Base-by-base conservation (phyloP, 306 rosid species). In the Corylus avellana region DNA sequence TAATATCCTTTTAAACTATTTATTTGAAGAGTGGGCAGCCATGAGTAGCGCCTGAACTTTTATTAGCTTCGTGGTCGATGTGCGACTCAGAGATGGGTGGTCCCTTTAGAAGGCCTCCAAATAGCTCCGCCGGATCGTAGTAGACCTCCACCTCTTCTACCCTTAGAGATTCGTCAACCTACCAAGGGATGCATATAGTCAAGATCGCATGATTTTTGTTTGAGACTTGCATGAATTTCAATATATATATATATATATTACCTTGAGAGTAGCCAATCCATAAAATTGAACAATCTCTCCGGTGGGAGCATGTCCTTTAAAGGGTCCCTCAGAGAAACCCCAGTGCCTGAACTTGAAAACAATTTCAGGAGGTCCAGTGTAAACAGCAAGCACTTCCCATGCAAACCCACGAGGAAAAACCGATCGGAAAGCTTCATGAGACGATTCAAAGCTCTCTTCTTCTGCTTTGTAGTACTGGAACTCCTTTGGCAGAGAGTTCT, bases 281-380 rank as follows among this genome's bases (percentile, higher is more conserved):
- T 71, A 88, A 85, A 92, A 89, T 54, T 92, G 78, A 64, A 83
- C 84, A 32, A 88, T 49, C 7, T 91, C 87, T 1, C 91, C 92
- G 17, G 87, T 89, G 9, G 97, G 97, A 29, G 84, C 53, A 78
- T 79, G 92, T 5, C 84, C 87, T 75, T 87, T 90, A 75, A 47
- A 92, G 62, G 96, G 92, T 4, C 97, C 97, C 76, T 92, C 94
- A 81, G 85, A 91, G 90, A 84, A 85, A 20, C 97, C 97, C 97
- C 97, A 92, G 72, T 92, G 97, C 83, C 96, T 86, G 75, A 89
- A 92, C 86, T 89, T 92, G 89, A 14, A 92, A 8, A 89, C 85
- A 57, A 92, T 92, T 55, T 86, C 79, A 32, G 96, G 97, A 14
- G 96, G 97, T 37, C 92, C 92, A 11, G 83, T 75, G 35, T 80